A percentile compares a stretch with the other conserved stretches of the same genome.
Evolutionary conservation across 768 basidiomycete species (phyloP).

Genomic region (Auricularia auricula-judae): DNA sequence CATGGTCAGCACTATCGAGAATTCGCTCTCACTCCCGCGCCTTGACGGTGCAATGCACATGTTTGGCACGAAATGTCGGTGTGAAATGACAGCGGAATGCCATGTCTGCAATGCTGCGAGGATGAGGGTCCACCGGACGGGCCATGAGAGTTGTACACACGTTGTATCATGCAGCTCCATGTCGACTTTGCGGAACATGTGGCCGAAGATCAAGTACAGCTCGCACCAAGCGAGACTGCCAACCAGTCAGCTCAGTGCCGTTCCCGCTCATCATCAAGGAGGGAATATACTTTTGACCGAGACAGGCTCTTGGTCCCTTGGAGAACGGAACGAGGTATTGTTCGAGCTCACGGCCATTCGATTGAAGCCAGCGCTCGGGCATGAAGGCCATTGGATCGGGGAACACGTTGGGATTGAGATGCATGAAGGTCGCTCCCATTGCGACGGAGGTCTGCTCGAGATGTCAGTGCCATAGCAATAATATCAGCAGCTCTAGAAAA

Average conservation of each 20-base stretch:
- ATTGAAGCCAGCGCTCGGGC: conserved; percentile 33
- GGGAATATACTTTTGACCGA: conserved; percentile 31
- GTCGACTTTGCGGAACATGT: conserved; percentile 28
- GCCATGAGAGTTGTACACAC: conserved; percentile 14
- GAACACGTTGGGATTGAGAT: conserved; percentile 29
- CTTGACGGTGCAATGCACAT: not conserved
- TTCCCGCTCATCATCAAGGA: not conserved
- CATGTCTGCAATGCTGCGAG: not conserved
- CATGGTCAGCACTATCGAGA: no score
- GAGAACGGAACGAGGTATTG: conserved; percentile 32
- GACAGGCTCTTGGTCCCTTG: conserved; percentile 33
- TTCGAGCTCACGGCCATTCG: conserved; percentile 25
- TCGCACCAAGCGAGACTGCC: conserved; percentile 34
- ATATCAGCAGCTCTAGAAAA: conserved; percentile 1
- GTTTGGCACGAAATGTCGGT: not conserved
- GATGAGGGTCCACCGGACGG: not conserved
- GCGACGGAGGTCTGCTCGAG: conserved; percentile 27
- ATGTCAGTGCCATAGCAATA: not conserved
- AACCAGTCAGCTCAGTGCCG: not conserved
- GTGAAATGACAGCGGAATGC: not conserved
- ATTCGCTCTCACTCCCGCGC: not conserved
- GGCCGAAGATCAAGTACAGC: conserved; percentile 30
- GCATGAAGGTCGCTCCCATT: conserved; percentile 29
- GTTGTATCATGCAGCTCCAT: conserved; percentile 22
- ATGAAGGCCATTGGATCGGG: conserved; percentile 27